Conservation (phyloP, 495 filamentous ascomycete genomes). For the Wilcoxina mikolae region DNA sequence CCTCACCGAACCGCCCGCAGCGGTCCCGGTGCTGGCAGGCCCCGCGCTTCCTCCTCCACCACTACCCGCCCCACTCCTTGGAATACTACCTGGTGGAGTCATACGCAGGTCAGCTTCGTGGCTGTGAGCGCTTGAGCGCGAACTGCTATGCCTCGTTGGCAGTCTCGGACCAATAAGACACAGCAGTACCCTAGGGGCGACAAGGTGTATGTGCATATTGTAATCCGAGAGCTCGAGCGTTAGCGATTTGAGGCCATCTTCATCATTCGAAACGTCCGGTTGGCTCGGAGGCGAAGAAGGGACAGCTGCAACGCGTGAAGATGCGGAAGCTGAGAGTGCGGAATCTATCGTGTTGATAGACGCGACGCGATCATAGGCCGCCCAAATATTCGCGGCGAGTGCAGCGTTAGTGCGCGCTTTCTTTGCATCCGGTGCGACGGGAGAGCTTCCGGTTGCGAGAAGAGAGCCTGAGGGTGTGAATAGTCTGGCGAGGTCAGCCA, state of each 20-base stretch:
- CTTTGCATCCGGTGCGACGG: constrained; percentile 24
- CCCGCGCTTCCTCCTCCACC: constrained; percentile 9
- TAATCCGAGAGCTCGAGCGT: constrained; percentile 28
- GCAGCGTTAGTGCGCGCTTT: constrained; percentile 28
- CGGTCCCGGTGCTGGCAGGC: not conserved
- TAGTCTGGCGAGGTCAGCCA: constrained; percentile 13
- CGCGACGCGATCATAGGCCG: constrained; percentile 23
- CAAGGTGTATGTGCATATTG: constrained; percentile 28
- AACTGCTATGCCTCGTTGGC: constrained; percentile 12
- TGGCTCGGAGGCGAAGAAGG: not conserved
- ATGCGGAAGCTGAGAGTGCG: constrained; percentile 12
- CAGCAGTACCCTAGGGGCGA: constrained; percentile 24
- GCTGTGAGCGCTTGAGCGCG: constrained; percentile 16
- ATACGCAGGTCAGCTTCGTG: constrained; percentile 16
- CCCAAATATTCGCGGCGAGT: constrained; percentile 27
- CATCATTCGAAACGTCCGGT: not conserved
- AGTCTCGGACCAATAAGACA: constrained; percentile 28
- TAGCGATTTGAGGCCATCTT: constrained; percentile 20
- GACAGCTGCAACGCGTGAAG: not conserved
- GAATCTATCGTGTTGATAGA: constrained; percentile 19
- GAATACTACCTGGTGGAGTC: not conserved
- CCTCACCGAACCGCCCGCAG: not conserved
- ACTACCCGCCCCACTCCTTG: constrained; percentile 3
- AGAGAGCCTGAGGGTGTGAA: constrained; percentile 28
- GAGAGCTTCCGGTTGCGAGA: constrained; percentile 27